phyloP scores from a whole-genome alignment of 1,139 yeast genomes.

The Hemisphaericaspora xylanilytica region DNA sequence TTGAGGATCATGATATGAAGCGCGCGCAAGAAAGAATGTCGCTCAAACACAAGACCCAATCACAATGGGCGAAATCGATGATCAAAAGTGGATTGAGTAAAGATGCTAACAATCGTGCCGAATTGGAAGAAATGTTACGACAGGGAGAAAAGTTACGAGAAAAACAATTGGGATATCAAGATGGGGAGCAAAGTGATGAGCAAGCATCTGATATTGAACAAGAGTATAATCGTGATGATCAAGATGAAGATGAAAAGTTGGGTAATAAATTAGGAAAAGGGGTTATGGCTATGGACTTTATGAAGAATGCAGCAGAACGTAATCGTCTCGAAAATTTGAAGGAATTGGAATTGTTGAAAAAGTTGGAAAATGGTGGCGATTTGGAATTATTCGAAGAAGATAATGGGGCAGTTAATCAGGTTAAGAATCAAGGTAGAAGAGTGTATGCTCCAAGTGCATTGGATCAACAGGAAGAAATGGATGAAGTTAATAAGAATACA shows the following conservation, averaged over 20 bases:
- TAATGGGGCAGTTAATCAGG: constrained; percentile 42
- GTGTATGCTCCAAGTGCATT: constrained; percentile 72
- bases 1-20: constrained; percentile 64
- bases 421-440: constrained; percentile 75
- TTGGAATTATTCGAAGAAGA: constrained; percentile 34
- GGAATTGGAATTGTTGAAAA: constrained; percentile 51
- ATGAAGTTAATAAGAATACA: constrained; percentile 39
- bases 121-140: constrained; percentile 90
- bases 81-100: constrained; percentile 87
- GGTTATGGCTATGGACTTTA: constrained; percentile 88
- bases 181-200: constrained; percentile 52
- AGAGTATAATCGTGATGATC: constrained; percentile 38
- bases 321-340: constrained; percentile 54
- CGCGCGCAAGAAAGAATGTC: constrained; percentile 94
- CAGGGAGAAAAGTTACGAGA: constrained; percentile 77
- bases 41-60: constrained; percentile 81
- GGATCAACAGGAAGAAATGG: constrained; percentile 40
- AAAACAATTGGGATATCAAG: constrained; percentile 69
- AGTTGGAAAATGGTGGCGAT: constrained; percentile 41
- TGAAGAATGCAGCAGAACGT: constrained; percentile 80
- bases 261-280: constrained; percentile 71
- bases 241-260: constrained; percentile 28
- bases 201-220: constrained; percentile 51
- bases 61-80: constrained; percentile 91
- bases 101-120: constrained; percentile 78